Conservation (phyloP, 768 basidiomycete species). For the Rhizopogon salebrosus region DNA sequence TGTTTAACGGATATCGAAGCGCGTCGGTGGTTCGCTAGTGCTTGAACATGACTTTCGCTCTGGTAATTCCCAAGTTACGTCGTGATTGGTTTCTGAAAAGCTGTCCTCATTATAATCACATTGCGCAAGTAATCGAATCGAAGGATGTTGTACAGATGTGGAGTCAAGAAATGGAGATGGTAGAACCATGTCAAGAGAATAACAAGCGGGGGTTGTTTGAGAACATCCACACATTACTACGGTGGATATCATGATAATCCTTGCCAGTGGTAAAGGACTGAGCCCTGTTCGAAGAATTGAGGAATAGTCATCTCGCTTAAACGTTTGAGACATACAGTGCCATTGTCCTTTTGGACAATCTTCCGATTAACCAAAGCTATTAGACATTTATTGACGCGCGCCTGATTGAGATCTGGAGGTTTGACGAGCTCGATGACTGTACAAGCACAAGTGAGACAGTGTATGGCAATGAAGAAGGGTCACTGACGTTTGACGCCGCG, state of each 20-base stretch:
- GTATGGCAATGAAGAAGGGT: constrained; percentile 7
- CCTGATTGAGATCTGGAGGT: constrained; percentile 82
- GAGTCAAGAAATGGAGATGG: neutral
- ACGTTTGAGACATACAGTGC: constrained; percentile 36
- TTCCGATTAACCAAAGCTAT: constrained; percentile 88
- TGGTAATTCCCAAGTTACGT: too few relatives aligned
- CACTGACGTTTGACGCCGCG: constrained; percentile 53
- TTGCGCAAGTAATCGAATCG: neutral
- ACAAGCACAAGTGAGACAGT: neutral
- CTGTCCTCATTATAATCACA: neutral
- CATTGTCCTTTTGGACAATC: constrained; percentile 71
- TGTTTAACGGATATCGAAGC: neutral
- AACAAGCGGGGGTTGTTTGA: neutral
- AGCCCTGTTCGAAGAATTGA: constrained; percentile 38
- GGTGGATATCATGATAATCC: constrained; percentile 33
- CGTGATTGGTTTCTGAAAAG: neutral
- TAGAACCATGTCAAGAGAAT: neutral
- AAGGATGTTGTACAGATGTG: too few relatives aligned
- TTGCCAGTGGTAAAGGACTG: constrained; percentile 67
- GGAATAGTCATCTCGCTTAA: neutral
- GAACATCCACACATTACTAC: neutral
- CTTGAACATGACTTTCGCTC: too few relatives aligned
- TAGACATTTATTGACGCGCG: constrained; percentile 88
- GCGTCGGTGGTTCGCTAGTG: too few relatives aligned
- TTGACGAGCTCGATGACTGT: constrained; percentile 73